A percentile compares a stretch with the other conserved stretches of the same genome.
These are phyloP conservation scores for Soucietia sequanensis DNA, from an alignment of 805 yeast genomes.

Conservation along the genomic window DNA sequence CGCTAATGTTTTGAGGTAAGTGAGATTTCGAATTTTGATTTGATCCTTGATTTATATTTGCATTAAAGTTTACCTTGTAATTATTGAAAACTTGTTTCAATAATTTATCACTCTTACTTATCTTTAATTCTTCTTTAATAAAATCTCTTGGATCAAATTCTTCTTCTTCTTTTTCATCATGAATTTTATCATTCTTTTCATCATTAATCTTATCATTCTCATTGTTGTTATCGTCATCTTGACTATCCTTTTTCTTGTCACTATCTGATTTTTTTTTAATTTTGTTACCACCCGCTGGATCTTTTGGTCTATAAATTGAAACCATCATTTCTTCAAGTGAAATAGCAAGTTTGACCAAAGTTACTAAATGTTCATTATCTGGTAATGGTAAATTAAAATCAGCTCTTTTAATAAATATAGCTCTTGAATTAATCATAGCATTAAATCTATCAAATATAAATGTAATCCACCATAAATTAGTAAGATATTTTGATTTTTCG, in stretches of 20 bases:
- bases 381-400: constrained; percentile 35
- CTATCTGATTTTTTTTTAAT: too few species aligned
- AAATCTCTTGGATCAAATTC: neutral
- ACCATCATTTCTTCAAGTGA: constrained; percentile 23
- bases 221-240: too few species aligned
- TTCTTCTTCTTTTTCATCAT: neutral
- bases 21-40: neutral
- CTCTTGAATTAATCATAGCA: constrained; percentile 24
- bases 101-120: neutral
- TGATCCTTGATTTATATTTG: neutral
- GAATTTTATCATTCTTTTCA: too few species aligned
- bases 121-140: neutral
- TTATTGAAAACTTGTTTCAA: neutral
- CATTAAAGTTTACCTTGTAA: neutral
- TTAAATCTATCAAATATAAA: constrained; percentile 19
- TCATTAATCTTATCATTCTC: too few species aligned
- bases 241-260: too few species aligned
- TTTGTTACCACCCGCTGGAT: too few species aligned
- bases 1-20: neutral
- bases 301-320: constrained; percentile 20
- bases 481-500: constrained; percentile 11
- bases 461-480: constrained; percentile 18
- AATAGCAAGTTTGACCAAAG: constrained; percentile 26
- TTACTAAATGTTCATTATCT: constrained; percentile 20
- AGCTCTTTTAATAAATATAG: constrained; percentile 25